Evolutionary conservation across 805 yeast genomes (phyloP).

Genomic region (Phaffomyces thermotolerans): DNA sequence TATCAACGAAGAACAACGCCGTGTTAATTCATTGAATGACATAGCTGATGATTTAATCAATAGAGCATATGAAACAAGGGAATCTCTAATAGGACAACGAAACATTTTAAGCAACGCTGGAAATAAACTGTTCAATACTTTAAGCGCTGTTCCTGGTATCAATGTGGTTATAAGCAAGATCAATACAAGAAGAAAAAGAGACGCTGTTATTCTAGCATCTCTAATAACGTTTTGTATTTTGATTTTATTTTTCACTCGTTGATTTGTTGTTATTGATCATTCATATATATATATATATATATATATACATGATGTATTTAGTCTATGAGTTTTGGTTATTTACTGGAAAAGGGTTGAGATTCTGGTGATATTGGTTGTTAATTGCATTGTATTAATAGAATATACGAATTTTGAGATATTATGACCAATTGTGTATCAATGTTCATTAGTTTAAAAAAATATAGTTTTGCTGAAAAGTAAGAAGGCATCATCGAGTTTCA

Average conservation of each 20-base stretch:
- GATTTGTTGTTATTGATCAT: neutral
- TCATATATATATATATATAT: no score
- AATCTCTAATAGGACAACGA: constrained; percentile 71
- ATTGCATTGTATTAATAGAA: no score
- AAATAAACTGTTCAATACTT: constrained; percentile 48
- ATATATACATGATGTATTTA: no score
- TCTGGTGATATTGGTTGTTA: neutral
- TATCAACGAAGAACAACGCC: constrained; percentile 64
- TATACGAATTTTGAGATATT: no score
- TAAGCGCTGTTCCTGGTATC: constrained; percentile 76
- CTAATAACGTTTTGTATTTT: constrained; percentile 70
- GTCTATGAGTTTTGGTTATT: no score
- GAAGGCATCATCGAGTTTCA: no score
- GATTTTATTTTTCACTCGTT: constrained; percentile 45
- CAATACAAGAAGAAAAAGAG: constrained; percentile 83
- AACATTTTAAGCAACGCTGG: constrained; percentile 56
- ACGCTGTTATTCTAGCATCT: constrained; percentile 72
- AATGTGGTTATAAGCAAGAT: constrained; percentile 69
- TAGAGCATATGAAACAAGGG: constrained; percentile 89
- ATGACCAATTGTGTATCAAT: no score
- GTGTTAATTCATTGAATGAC: constrained; percentile 66
- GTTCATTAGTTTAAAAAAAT: no score
- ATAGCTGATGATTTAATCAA: constrained; percentile 72
- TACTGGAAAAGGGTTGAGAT: no score
- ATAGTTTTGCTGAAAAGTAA: no score